phyloP scores from a whole-genome alignment of 2,329 filamentous ascomycete genomes.

The Epichloe amarillans region DNA sequence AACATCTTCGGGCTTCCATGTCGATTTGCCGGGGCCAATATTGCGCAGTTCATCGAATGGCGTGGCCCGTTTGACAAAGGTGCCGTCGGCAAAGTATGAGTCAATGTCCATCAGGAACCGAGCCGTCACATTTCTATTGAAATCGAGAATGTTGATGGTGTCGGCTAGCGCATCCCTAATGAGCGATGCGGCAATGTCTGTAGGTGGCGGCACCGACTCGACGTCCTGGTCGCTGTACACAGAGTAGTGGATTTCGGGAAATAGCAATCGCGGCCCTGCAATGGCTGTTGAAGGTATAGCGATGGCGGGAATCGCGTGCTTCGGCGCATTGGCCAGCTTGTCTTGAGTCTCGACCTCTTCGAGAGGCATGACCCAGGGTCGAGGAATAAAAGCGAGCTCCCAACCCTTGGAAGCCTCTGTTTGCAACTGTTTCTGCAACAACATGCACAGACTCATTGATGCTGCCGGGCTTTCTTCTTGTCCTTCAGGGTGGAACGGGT shows the following conservation, averaged over 20 bases:
- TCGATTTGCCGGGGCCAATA: slow-evolving; percentile 49
- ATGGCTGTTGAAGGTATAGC: slow-evolving; percentile 62
- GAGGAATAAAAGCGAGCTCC: slow-evolving; percentile 56
- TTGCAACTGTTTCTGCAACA: slow-evolving; percentile 79
- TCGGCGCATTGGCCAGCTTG: slow-evolving; percentile 47
- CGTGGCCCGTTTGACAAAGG: slow-evolving; percentile 86
- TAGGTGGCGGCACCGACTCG: slow-evolving; percentile 70
- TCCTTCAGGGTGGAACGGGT: slow-evolving; percentile 61
- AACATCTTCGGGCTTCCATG: slow-evolving; percentile 97
- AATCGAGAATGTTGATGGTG: slow-evolving; percentile 87
- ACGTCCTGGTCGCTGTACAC: slow-evolving; percentile 81
- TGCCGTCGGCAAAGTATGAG: slow-evolving; percentile 80
- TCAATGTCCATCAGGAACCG: slow-evolving; percentile 89
- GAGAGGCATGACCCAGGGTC: slow-evolving; percentile 51
- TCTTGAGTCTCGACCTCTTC: slow-evolving; percentile 47
- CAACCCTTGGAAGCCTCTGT: slow-evolving; percentile 61
- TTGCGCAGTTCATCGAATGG: slow-evolving; percentile 79
- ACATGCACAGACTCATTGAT: slow-evolving; percentile 55
- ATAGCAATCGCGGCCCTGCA: slow-evolving; percentile 62
- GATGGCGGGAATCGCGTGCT: slow-evolving; percentile 67
- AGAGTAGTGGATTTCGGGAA: slow-evolving; percentile 83
- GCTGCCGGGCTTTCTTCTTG: slow-evolving; percentile 51
- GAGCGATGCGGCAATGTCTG: slow-evolving; percentile 65
- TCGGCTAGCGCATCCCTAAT: slow-evolving; percentile 78
- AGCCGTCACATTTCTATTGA: slow-evolving; percentile 77